These are phyloP conservation scores for Beauveria scarabaeidicola DNA, from an alignment of 2,329 filamentous ascomycete species.

Conservation along the genomic window DNA sequence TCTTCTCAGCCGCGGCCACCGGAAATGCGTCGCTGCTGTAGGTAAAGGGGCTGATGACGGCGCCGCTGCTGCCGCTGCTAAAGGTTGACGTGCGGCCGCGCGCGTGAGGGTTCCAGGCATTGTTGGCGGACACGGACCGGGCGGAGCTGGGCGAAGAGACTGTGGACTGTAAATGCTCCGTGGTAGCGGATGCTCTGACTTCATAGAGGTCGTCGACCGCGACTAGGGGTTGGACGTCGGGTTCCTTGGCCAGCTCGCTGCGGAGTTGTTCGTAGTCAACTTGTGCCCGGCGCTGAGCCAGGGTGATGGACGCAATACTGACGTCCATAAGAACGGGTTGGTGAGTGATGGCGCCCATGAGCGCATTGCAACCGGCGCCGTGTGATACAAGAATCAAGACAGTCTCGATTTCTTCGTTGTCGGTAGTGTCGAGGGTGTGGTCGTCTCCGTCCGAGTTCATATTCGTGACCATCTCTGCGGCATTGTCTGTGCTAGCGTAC, in stretches of 20 bases:
- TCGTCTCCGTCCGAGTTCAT: constrained; percentile 19
- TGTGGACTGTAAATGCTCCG: constrained; percentile 56
- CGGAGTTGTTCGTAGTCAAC: constrained; percentile 30
- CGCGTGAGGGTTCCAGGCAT: constrained; percentile 20
- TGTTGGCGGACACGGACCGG: constrained; percentile 25
- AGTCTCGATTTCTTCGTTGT: constrained; percentile 56
- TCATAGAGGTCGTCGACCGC: constrained; percentile 58
- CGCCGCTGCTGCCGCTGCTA: constrained; percentile 16
- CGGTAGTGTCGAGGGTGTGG: constrained; percentile 21
- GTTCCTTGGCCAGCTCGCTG: constrained; percentile 16
- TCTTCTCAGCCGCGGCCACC: constrained; percentile 23
- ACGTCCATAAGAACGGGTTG: constrained; percentile 89
- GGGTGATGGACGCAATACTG: constrained; percentile 80
- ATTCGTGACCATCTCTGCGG: constrained; percentile 43
- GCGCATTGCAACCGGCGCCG: constrained; percentile 88
- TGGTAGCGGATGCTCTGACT: constrained; percentile 64
- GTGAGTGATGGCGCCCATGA: constrained; percentile 85
- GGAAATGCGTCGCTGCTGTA: constrained; percentile 34
- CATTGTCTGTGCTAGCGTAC: constrained; percentile 56
- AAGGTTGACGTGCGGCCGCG: constrained; percentile 30
- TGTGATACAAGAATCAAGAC: constrained; percentile 87
- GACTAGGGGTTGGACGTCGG: constrained; percentile 24
- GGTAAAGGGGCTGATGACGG: constrained; percentile 28
- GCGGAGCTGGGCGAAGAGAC: constrained; percentile 27
- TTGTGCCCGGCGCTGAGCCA: constrained; percentile 60